These are phyloP conservation scores for Plasmodium sp. DNA, from an alignment of 169 alveolate species.

Conservation along the genomic window DNA sequence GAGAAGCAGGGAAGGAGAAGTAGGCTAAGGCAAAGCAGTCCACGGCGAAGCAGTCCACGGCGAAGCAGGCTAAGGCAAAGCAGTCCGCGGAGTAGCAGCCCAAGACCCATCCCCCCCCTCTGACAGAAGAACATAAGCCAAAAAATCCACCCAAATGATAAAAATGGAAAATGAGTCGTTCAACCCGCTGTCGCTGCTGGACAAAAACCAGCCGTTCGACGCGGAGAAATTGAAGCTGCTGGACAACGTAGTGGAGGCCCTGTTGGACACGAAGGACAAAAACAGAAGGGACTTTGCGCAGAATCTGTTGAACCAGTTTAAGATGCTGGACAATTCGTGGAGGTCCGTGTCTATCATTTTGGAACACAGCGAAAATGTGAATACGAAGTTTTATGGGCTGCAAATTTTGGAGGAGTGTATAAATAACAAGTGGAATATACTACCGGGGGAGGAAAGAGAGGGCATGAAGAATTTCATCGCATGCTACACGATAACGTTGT, in stretches of 20 bases:
- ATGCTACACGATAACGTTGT: constrained; percentile 81
- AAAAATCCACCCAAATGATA: not conserved
- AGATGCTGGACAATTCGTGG: constrained; percentile 92
- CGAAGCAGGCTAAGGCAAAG: not conserved
- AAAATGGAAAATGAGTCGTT: constrained; percentile 67
- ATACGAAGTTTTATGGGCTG: constrained; percentile 91
- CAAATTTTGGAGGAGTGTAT: constrained; percentile 90
- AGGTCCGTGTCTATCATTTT: constrained; percentile 91
- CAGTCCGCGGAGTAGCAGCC: too few species aligned
- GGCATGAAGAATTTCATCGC: constrained; percentile 91
- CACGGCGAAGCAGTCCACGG: not conserved
- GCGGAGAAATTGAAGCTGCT: constrained; percentile 87
- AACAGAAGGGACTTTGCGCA: constrained; percentile 90
- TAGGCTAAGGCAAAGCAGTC: not conserved
- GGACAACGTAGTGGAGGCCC: constrained; percentile 91
- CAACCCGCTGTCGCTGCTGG: constrained; percentile 88
- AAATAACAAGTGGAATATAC: constrained; percentile 90
- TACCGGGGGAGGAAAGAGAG: constrained; percentile 87
- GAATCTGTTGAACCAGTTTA: constrained; percentile 89
- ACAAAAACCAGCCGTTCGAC: constrained; percentile 88
- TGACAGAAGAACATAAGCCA: not conserved
- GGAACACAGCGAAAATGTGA: constrained; percentile 86
- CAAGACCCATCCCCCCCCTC: not conserved
- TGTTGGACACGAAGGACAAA: constrained; percentile 86
- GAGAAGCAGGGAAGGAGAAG: not conserved